These are phyloP conservation scores for Clitopilus hobsonii DNA, from an alignment of 768 basidiomycete genomes.

Conservation along the genomic window DNA sequence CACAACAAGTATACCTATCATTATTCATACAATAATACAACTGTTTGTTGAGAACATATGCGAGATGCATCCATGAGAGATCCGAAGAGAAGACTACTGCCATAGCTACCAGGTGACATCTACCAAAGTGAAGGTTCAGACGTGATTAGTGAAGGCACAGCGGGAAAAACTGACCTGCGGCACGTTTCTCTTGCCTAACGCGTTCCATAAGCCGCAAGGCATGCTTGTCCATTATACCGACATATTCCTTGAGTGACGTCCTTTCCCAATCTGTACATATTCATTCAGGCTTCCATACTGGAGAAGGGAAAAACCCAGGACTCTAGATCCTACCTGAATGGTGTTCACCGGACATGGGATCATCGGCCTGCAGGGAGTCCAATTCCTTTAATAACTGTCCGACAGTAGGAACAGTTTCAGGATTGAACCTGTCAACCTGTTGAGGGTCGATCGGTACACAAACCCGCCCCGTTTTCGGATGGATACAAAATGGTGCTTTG, in stretches of 20 bases:
- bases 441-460: slow-evolving; percentile 89
- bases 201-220: slow-evolving; percentile 52
- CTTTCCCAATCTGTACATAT: slow-evolving; percentile 84
- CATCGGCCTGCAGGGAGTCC: slow-evolving; percentile 34
- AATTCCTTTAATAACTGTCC: slow-evolving; percentile 79
- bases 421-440: slow-evolving; percentile 77
- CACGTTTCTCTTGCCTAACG: slow-evolving; percentile 43
- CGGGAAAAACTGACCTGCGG: slow-evolving; percentile 24
- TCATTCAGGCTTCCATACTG: too few species aligned
- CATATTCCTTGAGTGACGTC: slow-evolving; percentile 85
- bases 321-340: slow-evolving; percentile 42
- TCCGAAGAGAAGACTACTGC: background rate
- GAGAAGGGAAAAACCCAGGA: slow-evolving; percentile 3
- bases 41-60: background rate
- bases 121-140: slow-evolving; percentile 5
- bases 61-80: background rate
- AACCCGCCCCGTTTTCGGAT: slow-evolving; percentile 93
- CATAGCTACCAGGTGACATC: slow-evolving; percentile 28
- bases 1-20: background rate
- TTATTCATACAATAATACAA: background rate
- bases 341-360: slow-evolving; percentile 33
- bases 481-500: slow-evolving; percentile 95
- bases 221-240: slow-evolving; percentile 86
- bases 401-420: slow-evolving; percentile 82
- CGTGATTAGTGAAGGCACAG: background rate